Conservation (phyloP, 1,284 basidiomycete genomes). For the Microbotryomycetes sp. region DNA sequence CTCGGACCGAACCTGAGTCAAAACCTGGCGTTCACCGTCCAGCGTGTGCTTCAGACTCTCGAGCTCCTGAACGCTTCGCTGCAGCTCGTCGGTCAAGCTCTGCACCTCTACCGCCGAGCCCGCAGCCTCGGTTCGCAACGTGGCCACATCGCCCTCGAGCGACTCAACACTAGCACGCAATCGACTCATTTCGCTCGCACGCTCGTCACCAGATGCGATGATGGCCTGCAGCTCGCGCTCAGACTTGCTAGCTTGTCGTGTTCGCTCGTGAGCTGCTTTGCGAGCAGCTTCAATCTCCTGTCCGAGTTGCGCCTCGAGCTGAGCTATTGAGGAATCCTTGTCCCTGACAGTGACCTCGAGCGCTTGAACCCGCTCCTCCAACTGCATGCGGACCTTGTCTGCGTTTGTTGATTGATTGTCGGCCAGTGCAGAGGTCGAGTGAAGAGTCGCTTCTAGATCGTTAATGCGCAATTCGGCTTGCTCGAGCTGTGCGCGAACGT, state of each 20-base stretch:
- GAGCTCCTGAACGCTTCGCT: conserved; percentile 15
- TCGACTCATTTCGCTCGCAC: conserved; percentile 6
- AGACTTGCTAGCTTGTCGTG: conserved; percentile 18
- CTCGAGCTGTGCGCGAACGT: not conserved
- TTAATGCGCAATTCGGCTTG: not conserved
- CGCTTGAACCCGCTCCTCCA: not conserved
- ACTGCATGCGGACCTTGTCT: not conserved
- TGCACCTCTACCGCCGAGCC: not conserved
- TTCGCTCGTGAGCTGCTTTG: conserved; percentile 7
- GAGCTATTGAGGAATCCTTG: conserved; percentile 4
- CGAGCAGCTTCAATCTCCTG: conserved; percentile 5
- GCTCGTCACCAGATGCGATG: conserved; percentile 16
- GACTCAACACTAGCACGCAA: conserved; percentile 2
- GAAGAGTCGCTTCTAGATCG: not conserved
- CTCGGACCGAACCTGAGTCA: conserved; percentile 8
- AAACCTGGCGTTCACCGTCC: conserved; percentile 5
- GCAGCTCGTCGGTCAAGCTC: conserved; percentile 11
- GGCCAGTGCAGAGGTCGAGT: not conserved
- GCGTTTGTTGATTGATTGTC: not conserved
- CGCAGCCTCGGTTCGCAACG: not conserved
- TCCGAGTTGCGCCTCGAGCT: not conserved
- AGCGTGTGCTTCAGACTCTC: conserved; percentile 15
- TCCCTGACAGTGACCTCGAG: conserved; percentile 7
- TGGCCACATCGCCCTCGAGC: conserved; percentile 12
- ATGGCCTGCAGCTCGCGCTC: conserved; percentile 25